phyloP scores from a whole-genome alignment of 805 yeast species.

The Nakazawaea siamensis region DNA sequence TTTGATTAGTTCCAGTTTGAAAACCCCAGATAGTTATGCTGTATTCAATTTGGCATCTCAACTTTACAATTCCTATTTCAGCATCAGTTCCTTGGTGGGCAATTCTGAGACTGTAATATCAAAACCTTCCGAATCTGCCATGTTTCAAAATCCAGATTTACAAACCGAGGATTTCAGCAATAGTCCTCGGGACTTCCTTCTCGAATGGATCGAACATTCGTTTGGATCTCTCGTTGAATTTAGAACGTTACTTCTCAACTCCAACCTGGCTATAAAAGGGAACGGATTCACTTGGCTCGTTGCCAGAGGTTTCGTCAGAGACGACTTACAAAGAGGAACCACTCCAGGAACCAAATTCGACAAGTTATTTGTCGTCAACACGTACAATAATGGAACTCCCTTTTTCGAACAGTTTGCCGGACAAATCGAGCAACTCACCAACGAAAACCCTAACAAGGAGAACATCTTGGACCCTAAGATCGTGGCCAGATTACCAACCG shows the following conservation, averaged over 20 bases:
- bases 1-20: conserved; percentile 32
- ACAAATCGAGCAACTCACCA: conserved; percentile 35
- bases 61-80: conserved; percentile 40
- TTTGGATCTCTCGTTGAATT: conserved; percentile 79
- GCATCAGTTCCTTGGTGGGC: conserved; percentile 33
- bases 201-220: conserved; percentile 42
- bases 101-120: conserved; percentile 12
- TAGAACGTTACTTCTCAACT: conserved; percentile 56
- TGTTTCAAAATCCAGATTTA: conserved; percentile 30
- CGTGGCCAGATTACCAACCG: conserved; percentile 17
- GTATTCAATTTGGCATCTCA: conserved; percentile 37
- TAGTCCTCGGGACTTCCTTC: conserved; percentile 24
- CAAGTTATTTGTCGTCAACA: conserved; percentile 60
- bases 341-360: conserved; percentile 23
- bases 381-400: conserved; percentile 89
- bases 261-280: conserved; percentile 70
- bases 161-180: conserved; percentile 18
- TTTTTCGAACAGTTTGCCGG: conserved; percentile 49
- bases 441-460: conserved; percentile 19
- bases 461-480: conserved; percentile 12
- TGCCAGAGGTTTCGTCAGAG: conserved; percentile 35
- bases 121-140: not conserved
- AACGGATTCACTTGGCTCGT: conserved; percentile 90
- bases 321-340: conserved; percentile 15
- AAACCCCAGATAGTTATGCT: conserved; percentile 34